Evolutionary conservation across 768 basidiomycete species (phyloP).

Genomic region (Inosperma sp.): DNA sequence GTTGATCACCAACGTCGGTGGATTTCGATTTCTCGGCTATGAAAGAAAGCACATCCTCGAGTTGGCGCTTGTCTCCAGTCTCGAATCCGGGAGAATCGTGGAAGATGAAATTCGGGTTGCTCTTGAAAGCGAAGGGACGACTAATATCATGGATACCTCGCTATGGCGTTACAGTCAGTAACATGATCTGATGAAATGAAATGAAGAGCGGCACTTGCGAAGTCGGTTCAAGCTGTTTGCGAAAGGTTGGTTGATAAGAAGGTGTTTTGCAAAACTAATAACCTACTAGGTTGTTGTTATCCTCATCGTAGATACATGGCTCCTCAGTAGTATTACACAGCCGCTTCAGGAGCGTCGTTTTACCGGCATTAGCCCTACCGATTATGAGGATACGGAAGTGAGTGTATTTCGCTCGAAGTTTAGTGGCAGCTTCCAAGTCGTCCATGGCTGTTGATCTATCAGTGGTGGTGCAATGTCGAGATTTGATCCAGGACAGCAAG

Average conservation of each 20-base stretch:
- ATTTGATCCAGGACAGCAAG: no score
- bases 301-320: no score
- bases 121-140: slow-evolving; percentile 26
- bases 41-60: slow-evolving; percentile 29
- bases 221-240: slow-evolving; percentile 13
- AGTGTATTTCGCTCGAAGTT: slow-evolving; percentile 18
- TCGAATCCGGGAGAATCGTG: slow-evolving; percentile 42
- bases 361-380: slow-evolving; percentile 39
- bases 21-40: slow-evolving; percentile 22
- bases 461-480: no score
- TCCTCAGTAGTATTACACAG: slow-evolving; percentile 34
- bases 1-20: slow-evolving; percentile 19
- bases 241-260: not conserved
- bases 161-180: slow-evolving; percentile 15
- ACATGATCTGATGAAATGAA: not conserved
- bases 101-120: slow-evolving; percentile 33
- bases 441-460: no score
- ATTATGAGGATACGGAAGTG: slow-evolving; percentile 38
- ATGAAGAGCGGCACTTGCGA: slow-evolving; percentile 8
- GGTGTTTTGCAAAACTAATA: not conserved
- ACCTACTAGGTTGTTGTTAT: slow-evolving; percentile 18
- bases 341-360: slow-evolving; percentile 37
- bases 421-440: not conserved
- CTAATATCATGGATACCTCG: slow-evolving; percentile 34
- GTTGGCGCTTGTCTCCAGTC: slow-evolving; percentile 27